Evolutionary conservation across 495 filamentous ascomycete species (phyloP), one percentile per base, ranked within the genome.

Genomic region (Trichoderma virens): DNA sequence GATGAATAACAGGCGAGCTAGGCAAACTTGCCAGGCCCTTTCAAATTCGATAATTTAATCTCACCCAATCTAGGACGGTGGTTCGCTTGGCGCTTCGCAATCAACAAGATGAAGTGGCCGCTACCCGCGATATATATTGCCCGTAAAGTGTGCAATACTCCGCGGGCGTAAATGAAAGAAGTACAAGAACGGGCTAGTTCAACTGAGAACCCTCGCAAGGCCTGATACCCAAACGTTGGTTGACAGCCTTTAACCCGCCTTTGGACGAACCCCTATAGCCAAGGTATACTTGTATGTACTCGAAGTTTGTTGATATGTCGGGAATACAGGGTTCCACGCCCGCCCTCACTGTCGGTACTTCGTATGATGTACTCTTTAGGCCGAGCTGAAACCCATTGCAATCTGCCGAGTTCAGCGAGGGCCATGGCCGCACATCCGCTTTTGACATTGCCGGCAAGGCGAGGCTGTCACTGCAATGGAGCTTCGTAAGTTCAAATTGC

Each of bases 181-280:
- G 1, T 18, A 47, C 51, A 8, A 56, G 51, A 47, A 30, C 20
- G 5, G 51, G 9, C 8, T 30, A 56, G 51, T 7, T 27, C 25
- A 27, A 56, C 51, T 5, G 51, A 56, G 16, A 14, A 56, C 25
- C 51, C 51, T 56, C 51, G 51, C 51, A 9, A 30, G 7, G 51
- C 51, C 51, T 56, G 51, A 56, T 56, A 28, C 51, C 13, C 23
- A 56, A 30, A 56, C 51, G 51, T 11, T 56, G 51, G 51, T 56
- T 27, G 23, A 56, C 11, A 11, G 32, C 32, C 32, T 11, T 35
- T 35, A 11, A 5, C 11, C 5, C 11, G 4, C 32, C 32, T 35
- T 3, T 7, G 18, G 41, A 45, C 3, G 41, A 14, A 14, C 5
- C 41, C 41, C 41, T 16, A n/a, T n/a, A n/a, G n/a, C n/a, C n/a